Conservation (phyloP, 371 early-diverging fungal genomes). For the Batrachochytrium dendrobatidis region DNA sequence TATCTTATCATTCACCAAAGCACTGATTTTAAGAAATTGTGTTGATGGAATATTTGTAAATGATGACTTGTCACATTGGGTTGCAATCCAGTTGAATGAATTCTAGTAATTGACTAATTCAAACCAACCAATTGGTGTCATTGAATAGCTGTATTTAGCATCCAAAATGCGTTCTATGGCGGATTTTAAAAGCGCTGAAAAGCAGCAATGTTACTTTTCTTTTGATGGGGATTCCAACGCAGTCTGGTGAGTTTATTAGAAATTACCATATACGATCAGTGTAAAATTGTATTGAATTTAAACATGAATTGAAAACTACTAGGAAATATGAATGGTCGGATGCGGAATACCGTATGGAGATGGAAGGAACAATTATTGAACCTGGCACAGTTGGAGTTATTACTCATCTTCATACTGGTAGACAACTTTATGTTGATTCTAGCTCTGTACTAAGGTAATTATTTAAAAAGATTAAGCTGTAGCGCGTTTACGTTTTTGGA, state of each 20-base stretch:
- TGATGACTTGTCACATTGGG: too few relatives aligned
- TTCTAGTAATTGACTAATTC: too few relatives aligned
- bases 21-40: too few relatives aligned
- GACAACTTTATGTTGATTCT: conserved; percentile 1
- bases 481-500: too few relatives aligned
- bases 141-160: conserved; percentile 11
- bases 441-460: conserved; percentile 2
- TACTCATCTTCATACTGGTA: conserved; percentile 10
- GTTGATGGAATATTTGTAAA: too few relatives aligned
- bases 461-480: too few relatives aligned
- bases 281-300: background rate
- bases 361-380: conserved; percentile 10
- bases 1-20: background rate
- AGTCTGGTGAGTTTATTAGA: conserved; percentile 1
- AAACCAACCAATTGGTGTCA: too few relatives aligned
- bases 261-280: too few relatives aligned
- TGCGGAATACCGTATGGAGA: conserved; percentile 8
- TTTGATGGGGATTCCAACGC: conserved; percentile 4
- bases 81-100: too few relatives aligned
- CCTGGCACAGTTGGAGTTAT: conserved; percentile 5
- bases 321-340: conserved; percentile 15
- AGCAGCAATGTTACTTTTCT: conserved; percentile 9
- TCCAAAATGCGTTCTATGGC: conserved; percentile 4
- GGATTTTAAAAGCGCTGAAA: background rate
- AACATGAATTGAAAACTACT: background rate